These are phyloP conservation scores for Populus davidiana DNA, from an alignment of 345 rosid species.

Conservation along the genomic window DNA sequence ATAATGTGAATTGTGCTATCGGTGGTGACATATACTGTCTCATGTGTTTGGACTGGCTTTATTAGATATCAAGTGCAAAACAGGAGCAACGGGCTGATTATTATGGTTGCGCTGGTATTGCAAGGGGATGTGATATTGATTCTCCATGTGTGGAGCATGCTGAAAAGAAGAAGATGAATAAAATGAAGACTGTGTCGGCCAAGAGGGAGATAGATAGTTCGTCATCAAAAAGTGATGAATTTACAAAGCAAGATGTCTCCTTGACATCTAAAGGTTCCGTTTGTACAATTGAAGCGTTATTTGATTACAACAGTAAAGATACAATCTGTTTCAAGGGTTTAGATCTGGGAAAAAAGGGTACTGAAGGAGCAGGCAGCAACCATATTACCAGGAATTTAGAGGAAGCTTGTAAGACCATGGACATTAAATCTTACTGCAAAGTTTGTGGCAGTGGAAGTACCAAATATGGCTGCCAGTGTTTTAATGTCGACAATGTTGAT, in stretches of 20 bases:
- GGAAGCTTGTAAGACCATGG: not conserved
- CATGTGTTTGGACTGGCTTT: not conserved
- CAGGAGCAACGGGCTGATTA: no score
- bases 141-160: not conserved
- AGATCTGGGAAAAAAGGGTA: not conserved
- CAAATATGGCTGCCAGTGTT: no score
- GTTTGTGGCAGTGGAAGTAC: no score
- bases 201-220: not conserved
- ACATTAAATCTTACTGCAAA: no score
- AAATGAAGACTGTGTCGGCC: not conserved
- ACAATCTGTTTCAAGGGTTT: not conserved
- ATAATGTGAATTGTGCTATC: not conserved
- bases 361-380: not conserved
- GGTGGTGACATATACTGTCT: slow-evolving; percentile 1
- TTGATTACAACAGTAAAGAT: no score
- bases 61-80: not conserved
- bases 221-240: not conserved
- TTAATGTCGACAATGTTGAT: no score
- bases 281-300: not conserved
- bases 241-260: not conserved
- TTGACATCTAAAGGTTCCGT: not conserved
- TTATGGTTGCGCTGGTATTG: no score
- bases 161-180: not conserved
- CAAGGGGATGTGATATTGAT: slow-evolving; percentile 11
- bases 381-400: not conserved